Conservation (phyloP, 495 filamentous ascomycete genomes). For the Aspergillus incahuasiensis region DNA sequence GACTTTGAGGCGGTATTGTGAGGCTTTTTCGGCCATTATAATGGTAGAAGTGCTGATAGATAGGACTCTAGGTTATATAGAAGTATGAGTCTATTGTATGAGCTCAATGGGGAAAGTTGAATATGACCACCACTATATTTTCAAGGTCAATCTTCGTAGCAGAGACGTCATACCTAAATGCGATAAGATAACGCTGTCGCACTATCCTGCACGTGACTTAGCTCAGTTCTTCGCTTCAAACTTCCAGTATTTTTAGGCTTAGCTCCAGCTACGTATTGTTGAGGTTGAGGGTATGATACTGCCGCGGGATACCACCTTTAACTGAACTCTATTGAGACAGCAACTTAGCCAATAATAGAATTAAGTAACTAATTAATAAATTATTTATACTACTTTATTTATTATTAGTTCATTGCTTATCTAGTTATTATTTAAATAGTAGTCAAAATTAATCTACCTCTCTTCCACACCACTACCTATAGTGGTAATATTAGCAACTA, state of each 20-base stretch:
- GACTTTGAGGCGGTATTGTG: slow-evolving; percentile 37
- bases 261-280: too few relatives aligned
- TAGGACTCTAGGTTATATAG: neutral
- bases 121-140: neutral
- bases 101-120: neutral
- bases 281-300: too few relatives aligned
- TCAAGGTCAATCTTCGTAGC: neutral
- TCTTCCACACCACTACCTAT: too few relatives aligned
- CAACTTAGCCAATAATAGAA: too few relatives aligned
- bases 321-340: too few relatives aligned
- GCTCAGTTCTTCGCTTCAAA: neutral
- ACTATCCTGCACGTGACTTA: neutral
- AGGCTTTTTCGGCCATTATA: neutral
- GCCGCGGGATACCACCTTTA: too few relatives aligned
- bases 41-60: neutral
- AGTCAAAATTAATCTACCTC: too few relatives aligned
- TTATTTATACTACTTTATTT: too few relatives aligned
- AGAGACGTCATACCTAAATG: neutral
- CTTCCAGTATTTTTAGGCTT: neutral
- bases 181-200: neutral
- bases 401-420: too few relatives aligned
- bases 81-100: neutral
- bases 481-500: too few relatives aligned
- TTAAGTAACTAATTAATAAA: too few relatives aligned
- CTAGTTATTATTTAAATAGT: too few relatives aligned